Base-by-base conservation (phyloP, 805 yeast genomes). In the Candida sakaeoensis region DNA sequence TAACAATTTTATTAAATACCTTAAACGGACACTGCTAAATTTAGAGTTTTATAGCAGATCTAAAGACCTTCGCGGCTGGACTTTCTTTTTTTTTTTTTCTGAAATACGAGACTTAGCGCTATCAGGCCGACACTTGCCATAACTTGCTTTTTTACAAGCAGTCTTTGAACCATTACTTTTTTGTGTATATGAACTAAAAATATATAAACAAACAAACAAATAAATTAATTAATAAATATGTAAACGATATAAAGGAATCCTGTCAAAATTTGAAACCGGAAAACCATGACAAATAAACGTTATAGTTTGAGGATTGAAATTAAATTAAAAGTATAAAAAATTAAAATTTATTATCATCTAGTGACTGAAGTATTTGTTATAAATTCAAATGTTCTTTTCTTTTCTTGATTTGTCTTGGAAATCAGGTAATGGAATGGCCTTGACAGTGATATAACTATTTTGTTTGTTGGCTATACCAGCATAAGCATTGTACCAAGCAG, bases 391-490 rank as follows among this genome's bases (percentile, higher is more conserved):
- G 16, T 15, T 7, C 16, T 28, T 28, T 46, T 25, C 36, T 44
- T 24, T 48, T 40, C 34, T 50, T 48, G 21, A 12, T 43, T 33
- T 41, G 15, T 45, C 46, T 43, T 45, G 49, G 9, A 45, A 45
- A 31, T 45, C 49, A 17, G 49, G 49, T 74, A 80, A 76, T 38
- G 67, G 76, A 21, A 74, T 51, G 15, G 77, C 76, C 50, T 65
- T 63, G 32, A 70, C 65, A 19, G 72, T 64, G 33, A 82, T 34
- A 55, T 80, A 82, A 4, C 87, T 66, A 59, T 84, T 85, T 53
- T 79, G 82, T 26, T 63, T 65, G 43, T 74, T 83, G 22, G 86
- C 69, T 29, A 68, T 46, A 64, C 74, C 74, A 13, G 73, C 72
- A 40, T 64, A 68, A 12, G 74, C 74, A 48, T 65, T 65, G 39